Conservation (phyloP, 1,284 basidiomycete genomes). For the Pseudozyma sp. region DNA sequence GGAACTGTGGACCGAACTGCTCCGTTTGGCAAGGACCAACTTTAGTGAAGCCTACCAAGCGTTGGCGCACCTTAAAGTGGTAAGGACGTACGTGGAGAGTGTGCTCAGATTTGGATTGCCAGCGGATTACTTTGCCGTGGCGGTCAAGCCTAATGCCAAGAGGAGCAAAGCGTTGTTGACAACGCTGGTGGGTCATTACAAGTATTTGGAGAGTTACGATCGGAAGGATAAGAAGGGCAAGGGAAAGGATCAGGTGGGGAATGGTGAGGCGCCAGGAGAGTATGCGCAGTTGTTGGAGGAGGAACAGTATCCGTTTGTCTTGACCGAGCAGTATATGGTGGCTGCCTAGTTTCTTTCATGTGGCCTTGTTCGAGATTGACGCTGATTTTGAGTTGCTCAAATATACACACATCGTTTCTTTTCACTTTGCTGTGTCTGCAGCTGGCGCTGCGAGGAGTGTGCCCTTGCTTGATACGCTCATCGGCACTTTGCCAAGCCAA, state of each 20-base stretch:
- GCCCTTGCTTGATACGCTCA: too few species aligned
- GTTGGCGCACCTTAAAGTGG: conserved; percentile 90
- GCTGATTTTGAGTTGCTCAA: neutral
- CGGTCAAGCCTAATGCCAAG: conserved; percentile 84
- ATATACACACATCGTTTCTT: neutral
- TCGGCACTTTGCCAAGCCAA: neutral
- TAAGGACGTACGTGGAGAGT: conserved; percentile 92
- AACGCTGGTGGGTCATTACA: conserved; percentile 80
- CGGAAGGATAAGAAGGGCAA: conserved; percentile 20
- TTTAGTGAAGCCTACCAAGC: conserved; percentile 97
- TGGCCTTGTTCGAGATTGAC: neutral
- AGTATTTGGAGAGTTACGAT: conserved; percentile 77
- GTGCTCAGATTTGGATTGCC: conserved; percentile 95
- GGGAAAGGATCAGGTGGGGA: conserved; percentile 12
- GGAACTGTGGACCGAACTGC: conserved; percentile 96
- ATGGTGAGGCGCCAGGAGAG: conserved; percentile 63
- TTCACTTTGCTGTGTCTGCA: neutral
- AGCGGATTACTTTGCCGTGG: conserved; percentile 85
- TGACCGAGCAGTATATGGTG: conserved; percentile 63
- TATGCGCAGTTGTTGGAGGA: conserved; percentile 65
- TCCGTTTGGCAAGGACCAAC: conserved; percentile 92
- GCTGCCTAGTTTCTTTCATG: conserved; percentile 6
- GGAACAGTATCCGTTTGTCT: conserved; percentile 65
- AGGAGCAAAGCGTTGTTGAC: conserved; percentile 79
- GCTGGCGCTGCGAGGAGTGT: too few species aligned